Conservation (phyloP, 495 filamentous ascomycete species). For the Melanomma pulvis-pyrius region DNA sequence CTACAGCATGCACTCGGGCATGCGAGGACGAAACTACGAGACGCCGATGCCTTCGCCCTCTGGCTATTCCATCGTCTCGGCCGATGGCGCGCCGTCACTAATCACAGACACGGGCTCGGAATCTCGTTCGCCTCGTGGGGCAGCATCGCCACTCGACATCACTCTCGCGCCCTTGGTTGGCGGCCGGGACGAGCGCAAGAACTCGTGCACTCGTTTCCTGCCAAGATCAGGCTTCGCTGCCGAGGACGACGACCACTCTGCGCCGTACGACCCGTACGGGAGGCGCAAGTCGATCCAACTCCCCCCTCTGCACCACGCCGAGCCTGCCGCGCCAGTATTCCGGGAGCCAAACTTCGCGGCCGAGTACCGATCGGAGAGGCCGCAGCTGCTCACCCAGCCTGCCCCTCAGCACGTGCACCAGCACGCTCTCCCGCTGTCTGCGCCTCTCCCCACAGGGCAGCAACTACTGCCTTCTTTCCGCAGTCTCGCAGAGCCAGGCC, state of each 20-base stretch:
- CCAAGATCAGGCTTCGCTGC: conserved; percentile 35
- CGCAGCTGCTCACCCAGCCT: conserved; percentile 32
- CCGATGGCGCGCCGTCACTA: conserved; percentile 69
- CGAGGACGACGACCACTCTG: conserved; percentile 35
- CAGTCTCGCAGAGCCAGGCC: conserved; percentile 28
- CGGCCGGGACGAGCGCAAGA: conserved; percentile 33
- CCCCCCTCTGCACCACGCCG: conserved; percentile 27
- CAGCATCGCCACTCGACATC: conserved; percentile 39
- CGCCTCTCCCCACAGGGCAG: conserved; percentile 18
- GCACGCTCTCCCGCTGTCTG: conserved; percentile 20
- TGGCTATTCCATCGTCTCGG: conserved; percentile 61
- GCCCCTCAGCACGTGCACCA: conserved; percentile 24
- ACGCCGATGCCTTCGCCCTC: conserved; percentile 70
- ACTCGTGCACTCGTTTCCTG: conserved; percentile 35
- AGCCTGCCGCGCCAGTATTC: conserved; percentile 13
- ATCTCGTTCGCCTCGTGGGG: conserved; percentile 47
- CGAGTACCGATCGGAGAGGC: conserved; percentile 15
- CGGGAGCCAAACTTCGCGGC: conserved; percentile 23
- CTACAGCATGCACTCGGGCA: conserved; percentile 45
- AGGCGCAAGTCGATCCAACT: conserved; percentile 34
- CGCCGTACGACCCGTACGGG: conserved; percentile 24
- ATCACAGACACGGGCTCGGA: conserved; percentile 70
- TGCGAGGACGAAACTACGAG: conserved; percentile 54
- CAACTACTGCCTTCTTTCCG: conserved; percentile 25
- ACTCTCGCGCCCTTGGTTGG: conserved; percentile 44